Base-by-base conservation (phyloP, 2,329 filamentous ascomycete species). In the Neonectria faginata region DNA sequence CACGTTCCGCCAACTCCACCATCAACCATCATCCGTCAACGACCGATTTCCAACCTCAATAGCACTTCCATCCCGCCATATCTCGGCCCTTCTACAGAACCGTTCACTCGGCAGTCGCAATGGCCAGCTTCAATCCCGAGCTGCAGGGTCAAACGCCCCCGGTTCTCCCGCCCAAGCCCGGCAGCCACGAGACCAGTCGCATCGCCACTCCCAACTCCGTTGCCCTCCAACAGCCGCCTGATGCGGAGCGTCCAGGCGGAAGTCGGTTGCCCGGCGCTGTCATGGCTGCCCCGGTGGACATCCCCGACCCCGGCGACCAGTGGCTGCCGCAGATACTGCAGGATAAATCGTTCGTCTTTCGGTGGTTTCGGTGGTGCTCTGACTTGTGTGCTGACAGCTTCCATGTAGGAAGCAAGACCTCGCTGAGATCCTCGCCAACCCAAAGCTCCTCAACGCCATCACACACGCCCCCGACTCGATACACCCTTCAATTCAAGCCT, bases 311-410 rank as follows among this genome's bases (percentile, higher is more conserved):
- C 0, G 88, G 89, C 20, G 88, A 92, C 57, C 86, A 89, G 67
- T 97, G 94, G 94, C 84, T 97, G 3, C 94, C 94, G 1, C 86
- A 88, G 65, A 81, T 89, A 12, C 81, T 97, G 2, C 87, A 92
- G 74, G 92, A 96, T 74, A 97, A 96, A 82, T 90, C 92, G 93
- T 97, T 82, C 69, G 88, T 81, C 59, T 50, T 47, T 14, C 62
- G 58, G 51, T 45, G 65, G 39, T 74, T 78, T 72, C 66, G 76
- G 70, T 42, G 71, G 54, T 66, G 65, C 65, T 58, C 57, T 33
- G 27, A 12, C 8, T 9, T 12, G n/a, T 56, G 25, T 48, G 45
- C 66, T 74, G 60, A 69, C 64, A 50, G 5, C 6, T 12, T 18
- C 54, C 11, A 27, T 33, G 10, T 75, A 93, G 93, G 56, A 95